Evolutionary conservation across 2,329 filamentous ascomycete species (phyloP).

Genomic region (Cladophialophora immunda): DNA sequence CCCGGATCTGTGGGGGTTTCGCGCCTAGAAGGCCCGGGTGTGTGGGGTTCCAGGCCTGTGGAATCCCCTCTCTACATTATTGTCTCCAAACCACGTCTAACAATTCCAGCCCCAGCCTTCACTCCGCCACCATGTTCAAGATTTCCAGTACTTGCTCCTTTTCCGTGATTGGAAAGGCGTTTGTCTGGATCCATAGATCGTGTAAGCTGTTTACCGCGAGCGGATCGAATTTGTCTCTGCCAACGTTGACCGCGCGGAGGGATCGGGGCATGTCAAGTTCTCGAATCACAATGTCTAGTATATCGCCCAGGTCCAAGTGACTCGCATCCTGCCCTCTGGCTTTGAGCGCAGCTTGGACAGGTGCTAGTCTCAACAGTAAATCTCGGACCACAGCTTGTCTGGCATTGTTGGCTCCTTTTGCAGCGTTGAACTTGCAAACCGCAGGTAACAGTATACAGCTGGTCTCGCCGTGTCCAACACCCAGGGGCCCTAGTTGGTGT

Average conservation of each 20-base stretch:
- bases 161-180: slow-evolving; percentile 56
- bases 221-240: slow-evolving; percentile 29
- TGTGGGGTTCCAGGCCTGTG: not conserved
- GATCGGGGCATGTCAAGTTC: slow-evolving; percentile 32
- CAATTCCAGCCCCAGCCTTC: not conserved
- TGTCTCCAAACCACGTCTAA: too few species aligned
- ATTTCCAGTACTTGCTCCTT: slow-evolving; percentile 62
- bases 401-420: slow-evolving; percentile 52
- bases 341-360: not conserved
- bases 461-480: slow-evolving; percentile 68
- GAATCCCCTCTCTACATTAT: not conserved
- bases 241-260: slow-evolving; percentile 30
- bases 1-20: not conserved
- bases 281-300: slow-evolving; percentile 30
- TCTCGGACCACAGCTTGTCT: slow-evolving; percentile 50
- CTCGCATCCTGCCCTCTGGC: slow-evolving; percentile 1
- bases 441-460: slow-evolving; percentile 64
- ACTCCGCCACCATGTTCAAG: slow-evolving; percentile 48
- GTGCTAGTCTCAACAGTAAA: slow-evolving; percentile 12
- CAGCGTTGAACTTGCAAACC: slow-evolving; percentile 63
- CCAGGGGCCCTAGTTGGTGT: slow-evolving; percentile 62
- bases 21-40: too few species aligned
- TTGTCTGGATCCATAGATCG: slow-evolving; percentile 31
- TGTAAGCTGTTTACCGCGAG: slow-evolving; percentile 32
- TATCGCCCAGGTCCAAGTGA: slow-evolving; percentile 35